These are phyloP conservation scores for Meira nashicola DNA, from an alignment of 1,284 basidiomycete genomes.

Conservation along the genomic window DNA sequence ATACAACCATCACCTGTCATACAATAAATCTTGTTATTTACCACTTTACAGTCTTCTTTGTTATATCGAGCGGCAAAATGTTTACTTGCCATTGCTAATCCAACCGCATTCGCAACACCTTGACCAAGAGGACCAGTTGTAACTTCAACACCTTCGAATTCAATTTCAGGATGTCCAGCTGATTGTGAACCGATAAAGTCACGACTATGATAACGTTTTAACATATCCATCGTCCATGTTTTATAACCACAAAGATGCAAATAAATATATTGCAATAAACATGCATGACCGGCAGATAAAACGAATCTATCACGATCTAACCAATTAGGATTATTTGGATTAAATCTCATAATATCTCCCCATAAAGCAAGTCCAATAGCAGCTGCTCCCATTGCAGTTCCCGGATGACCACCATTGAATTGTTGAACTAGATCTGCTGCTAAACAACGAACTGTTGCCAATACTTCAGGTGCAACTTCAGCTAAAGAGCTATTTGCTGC, in stretches of 20 bases:
- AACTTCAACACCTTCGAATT: conserved; percentile 84
- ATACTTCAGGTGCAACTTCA: conserved; percentile 18
- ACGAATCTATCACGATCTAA: conserved; percentile 61
- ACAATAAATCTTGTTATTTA: conserved; percentile 84
- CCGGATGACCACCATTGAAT: conserved; percentile 55
- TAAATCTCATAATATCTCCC: conserved; percentile 48
- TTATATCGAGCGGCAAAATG: conserved; percentile 85
- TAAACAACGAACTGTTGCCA: conserved; percentile 53
- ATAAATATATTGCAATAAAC: conserved; percentile 66
- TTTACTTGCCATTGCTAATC: conserved; percentile 85
- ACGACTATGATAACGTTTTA: conserved; percentile 58
- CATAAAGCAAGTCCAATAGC: conserved; percentile 4
- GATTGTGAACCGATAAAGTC: conserved; percentile 62
- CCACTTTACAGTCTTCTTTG: conserved; percentile 62
- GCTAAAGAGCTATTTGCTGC: too few species aligned
- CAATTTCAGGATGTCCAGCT: conserved; percentile 77
- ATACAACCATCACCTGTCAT: conserved; percentile 92
- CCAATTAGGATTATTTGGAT: conserved; percentile 30
- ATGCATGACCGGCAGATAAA: conserved; percentile 66
- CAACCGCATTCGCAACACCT: conserved; percentile 58
- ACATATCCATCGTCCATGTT: conserved; percentile 69
- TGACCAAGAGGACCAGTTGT: conserved; percentile 94
- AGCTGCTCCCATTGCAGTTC: conserved; percentile 54
- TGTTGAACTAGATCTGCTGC: conserved; percentile 52
- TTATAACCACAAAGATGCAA: conserved; percentile 80